Conservation (phyloP, 805 yeast species). For the Lipomyces kockii region DNA sequence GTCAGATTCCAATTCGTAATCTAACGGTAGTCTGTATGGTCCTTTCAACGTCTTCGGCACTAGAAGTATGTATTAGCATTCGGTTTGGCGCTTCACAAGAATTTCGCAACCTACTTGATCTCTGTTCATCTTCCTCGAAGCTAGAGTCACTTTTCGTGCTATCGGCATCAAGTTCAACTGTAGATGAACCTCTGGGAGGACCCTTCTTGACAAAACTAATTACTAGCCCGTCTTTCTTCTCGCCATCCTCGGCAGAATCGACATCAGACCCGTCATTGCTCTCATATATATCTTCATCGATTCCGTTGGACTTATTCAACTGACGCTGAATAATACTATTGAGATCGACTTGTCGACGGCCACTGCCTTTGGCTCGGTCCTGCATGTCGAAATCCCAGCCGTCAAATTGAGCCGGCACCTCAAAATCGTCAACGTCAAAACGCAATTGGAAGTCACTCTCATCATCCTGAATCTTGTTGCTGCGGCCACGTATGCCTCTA, state of each 20-base stretch:
- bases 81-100: background rate
- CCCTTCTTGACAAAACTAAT: background rate
- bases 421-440: conserved; percentile 67
- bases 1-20: conserved; percentile 41
- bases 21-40: conserved; percentile 35
- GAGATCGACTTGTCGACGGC: conserved; percentile 71
- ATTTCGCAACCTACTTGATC: background rate
- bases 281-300: conserved; percentile 40
- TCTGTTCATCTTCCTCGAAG: background rate
- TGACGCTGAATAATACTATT: conserved; percentile 86
- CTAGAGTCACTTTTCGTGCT: background rate
- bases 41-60: conserved; percentile 41
- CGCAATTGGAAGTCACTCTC: conserved; percentile 60
- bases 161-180: background rate
- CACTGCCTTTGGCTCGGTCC: conserved; percentile 45
- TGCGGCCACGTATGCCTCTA: background rate
- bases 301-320: conserved; percentile 61
- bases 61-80: background rate
- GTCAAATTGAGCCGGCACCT: conserved; percentile 52
- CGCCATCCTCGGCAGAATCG: conserved; percentile 49
- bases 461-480: background rate
- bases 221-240: conserved; percentile 46
- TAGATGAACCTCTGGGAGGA: background rate
- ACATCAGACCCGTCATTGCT: background rate
- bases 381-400: conserved; percentile 83